Conservation (phyloP, 2,329 filamentous ascomycete species). For the Colletotrichum falcatum region DNA sequence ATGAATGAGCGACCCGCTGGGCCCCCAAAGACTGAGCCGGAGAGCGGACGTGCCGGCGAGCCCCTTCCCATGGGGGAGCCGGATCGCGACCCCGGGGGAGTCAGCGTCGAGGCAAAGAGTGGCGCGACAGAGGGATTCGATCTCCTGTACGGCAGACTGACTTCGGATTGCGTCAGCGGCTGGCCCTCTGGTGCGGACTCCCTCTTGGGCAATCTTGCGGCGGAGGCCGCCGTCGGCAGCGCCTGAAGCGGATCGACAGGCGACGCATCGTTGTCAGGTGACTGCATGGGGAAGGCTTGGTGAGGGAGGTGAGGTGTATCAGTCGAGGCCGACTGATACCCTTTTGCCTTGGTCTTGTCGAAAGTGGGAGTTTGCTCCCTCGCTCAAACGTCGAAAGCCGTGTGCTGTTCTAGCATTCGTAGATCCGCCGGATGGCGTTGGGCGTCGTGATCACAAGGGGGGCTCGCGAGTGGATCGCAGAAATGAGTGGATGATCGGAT, state of each 20-base stretch:
- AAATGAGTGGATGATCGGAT: slow-evolving; percentile 4
- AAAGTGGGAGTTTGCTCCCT: background rate
- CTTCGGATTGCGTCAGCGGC: slow-evolving; percentile 63
- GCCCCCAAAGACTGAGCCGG: slow-evolving; percentile 69
- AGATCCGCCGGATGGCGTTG: slow-evolving; percentile 18
- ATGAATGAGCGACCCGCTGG: slow-evolving; percentile 58
- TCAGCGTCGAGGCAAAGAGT: slow-evolving; percentile 73
- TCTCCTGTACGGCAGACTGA: slow-evolving; percentile 64
- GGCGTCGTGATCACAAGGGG: slow-evolving; percentile 36
- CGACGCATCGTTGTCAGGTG: slow-evolving; percentile 71
- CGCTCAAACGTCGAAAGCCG: background rate
- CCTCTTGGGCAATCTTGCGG: slow-evolving; percentile 71
- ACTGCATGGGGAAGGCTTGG: slow-evolving; percentile 67
- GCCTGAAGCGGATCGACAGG: slow-evolving; percentile 76
- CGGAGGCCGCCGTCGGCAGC: slow-evolving; percentile 74
- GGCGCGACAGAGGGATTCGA: slow-evolving; percentile 70
- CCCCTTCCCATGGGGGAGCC: slow-evolving; percentile 74
- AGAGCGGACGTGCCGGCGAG: slow-evolving; percentile 65
- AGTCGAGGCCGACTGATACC: slow-evolving; percentile 35
- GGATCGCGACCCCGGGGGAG: slow-evolving; percentile 76
- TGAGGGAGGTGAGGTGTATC: slow-evolving; percentile 30
- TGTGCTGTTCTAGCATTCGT: slow-evolving; percentile 25
- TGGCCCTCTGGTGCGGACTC: slow-evolving; percentile 64
- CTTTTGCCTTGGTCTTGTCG: slow-evolving; percentile 32
- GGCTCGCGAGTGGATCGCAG: slow-evolving; percentile 30